Percentiles rank a stretch among this genome's conserved stretches.
Conservation (phyloP, 2,329 filamentous ascomycete genomes). For the Cladosporium sp. region DNA sequence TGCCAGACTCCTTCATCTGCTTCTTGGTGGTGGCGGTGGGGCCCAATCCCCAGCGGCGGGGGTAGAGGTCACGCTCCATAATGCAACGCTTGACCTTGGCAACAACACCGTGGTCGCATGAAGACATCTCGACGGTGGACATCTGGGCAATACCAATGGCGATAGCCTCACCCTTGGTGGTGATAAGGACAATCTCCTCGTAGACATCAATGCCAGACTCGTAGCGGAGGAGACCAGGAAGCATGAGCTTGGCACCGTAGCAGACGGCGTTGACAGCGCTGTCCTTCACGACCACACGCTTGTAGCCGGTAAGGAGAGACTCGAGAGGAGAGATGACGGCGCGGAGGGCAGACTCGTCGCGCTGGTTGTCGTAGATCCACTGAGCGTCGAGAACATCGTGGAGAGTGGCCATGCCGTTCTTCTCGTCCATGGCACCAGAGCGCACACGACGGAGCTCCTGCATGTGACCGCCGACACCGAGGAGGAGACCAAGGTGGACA, state of each 20-base stretch:
- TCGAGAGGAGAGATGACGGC: constrained; percentile 89
- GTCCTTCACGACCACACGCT: constrained; percentile 96
- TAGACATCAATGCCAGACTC: constrained; percentile 88
- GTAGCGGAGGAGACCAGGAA: constrained; percentile 90
- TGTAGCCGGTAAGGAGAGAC: constrained; percentile 86
- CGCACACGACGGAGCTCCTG: constrained; percentile 93
- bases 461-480: constrained; percentile 93
- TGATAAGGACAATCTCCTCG: constrained; percentile 97
- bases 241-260: constrained; percentile 98
- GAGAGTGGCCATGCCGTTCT: constrained; percentile 81
- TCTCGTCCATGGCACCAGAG: constrained; percentile 92
- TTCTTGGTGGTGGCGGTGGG: constrained; percentile 96
- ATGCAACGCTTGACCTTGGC: constrained; percentile 99
- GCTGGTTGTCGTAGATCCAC: constrained; percentile 92
- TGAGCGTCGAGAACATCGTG: constrained; percentile 96
- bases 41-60: constrained; percentile 91
- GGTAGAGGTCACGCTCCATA: constrained; percentile 99
- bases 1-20: constrained; percentile 97
- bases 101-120: constrained; percentile 95
- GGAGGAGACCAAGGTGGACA: constrained; percentile 76
- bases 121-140: constrained; percentile 95
- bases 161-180: constrained; percentile 97
- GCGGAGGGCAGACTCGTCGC: constrained; percentile 88
- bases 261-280: constrained; percentile 94
- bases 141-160: constrained; percentile 95